Evolutionary conservation across 179 eudicot species (phyloP), one percentile per base, ranked within the genome.

Genomic region (Vitellaria paradoxa): DNA sequence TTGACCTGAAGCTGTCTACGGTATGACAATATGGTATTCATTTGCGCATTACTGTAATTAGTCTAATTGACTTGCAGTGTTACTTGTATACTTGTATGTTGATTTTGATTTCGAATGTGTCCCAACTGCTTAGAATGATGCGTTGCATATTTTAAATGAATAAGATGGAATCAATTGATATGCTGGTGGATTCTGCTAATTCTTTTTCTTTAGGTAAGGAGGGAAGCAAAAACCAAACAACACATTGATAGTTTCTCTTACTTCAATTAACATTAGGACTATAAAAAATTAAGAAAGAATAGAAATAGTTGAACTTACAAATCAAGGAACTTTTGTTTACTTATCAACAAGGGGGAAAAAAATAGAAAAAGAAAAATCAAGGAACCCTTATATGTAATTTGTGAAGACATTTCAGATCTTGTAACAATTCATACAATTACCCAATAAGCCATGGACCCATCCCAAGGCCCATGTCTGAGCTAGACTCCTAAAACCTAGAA

Each of bases 1-100:
- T 86, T 76, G 98, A 94, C 57, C 84, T 94, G 80, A 94, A 94
- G 87, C 88, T 94, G 64, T 94, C 98, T 40, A 94, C 97, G 68
- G 96, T 91, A 87, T 45, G 89, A 20, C 30, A 57, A 23, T 53
- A 47, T 40, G 13, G 30, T 56, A 21, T 49, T 14, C 21, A 15
- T 50, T 60, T 68, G 17, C 45, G 23, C n/a, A 17, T 61, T 14
- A 14, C 18, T 9, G 17, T 8, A 17, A 55, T 42, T 46, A 10
- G 45, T 73, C 7, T 69, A 46, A 47, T 46, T 76, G 26, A 10
- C 15, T 69, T 69, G 59, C 6, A 49, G 17, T 65, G 3, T 3
- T 65, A 37, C 30, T 21, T 62, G 9, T 9, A 30, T 49, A 10
- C 9, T 49, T 49, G 52, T 49, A 20, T 62, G 65, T 62, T 57